Conservation (phyloP, 1,284 basidiomycete genomes). For the Ceratobasidium sp. region DNA sequence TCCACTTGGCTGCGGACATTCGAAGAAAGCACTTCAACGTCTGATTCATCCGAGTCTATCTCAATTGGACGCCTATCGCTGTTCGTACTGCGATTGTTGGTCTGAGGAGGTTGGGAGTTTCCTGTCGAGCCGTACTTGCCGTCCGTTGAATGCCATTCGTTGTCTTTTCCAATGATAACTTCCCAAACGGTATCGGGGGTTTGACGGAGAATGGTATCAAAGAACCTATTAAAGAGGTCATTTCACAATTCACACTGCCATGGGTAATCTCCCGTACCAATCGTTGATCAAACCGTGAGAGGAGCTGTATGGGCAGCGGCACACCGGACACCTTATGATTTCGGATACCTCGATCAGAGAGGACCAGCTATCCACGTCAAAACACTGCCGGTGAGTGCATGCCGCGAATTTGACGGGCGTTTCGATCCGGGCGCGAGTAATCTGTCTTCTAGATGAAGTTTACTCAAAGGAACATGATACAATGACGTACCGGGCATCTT, state of each 20-base stretch:
- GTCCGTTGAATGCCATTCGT: neutral
- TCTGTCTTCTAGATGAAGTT: neutral
- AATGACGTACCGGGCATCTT: conserved; percentile 3
- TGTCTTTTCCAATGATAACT: neutral
- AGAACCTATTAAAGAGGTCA: neutral
- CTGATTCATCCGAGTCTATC: neutral
- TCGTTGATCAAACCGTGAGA: conserved; percentile 1
- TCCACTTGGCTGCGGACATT: neutral
- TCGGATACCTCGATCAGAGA: neutral
- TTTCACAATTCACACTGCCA: no score
- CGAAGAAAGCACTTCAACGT: neutral
- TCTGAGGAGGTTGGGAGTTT: neutral
- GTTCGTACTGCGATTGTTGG: neutral
- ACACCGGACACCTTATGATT: neutral
- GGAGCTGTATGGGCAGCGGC: neutral
- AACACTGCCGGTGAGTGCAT: conserved; percentile 17
- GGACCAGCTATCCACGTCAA: conserved; percentile 13
- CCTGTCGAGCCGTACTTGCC: neutral
- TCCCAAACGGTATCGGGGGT: conserved; percentile 3
- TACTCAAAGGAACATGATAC: neutral
- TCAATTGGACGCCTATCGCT: neutral
- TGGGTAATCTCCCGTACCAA: neutral
- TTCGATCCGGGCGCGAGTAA: neutral
- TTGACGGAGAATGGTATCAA: neutral
- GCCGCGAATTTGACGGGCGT: neutral